These are phyloP conservation scores for Bruguiera sexangula DNA, from an alignment of 345 rosid genomes.

Conservation along the genomic window DNA sequence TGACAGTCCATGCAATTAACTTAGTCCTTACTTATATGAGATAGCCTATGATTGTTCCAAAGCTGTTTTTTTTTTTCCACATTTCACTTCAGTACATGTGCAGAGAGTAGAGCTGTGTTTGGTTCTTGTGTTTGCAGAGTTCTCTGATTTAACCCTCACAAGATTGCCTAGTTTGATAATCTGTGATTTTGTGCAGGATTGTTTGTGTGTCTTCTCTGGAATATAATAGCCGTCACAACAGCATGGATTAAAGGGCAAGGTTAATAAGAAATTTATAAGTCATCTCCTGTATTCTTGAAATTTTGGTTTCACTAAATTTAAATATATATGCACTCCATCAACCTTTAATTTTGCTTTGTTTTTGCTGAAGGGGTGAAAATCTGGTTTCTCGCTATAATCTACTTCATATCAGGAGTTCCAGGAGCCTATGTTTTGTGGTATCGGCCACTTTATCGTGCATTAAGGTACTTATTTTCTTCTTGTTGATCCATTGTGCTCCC, in stretches of 20 bases:
- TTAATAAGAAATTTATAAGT: conserved; percentile 22
- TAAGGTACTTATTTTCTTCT: conserved; percentile 45
- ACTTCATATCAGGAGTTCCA: conserved; percentile 91
- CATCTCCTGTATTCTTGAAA: background rate
- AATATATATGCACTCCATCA: background rate
- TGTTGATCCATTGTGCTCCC: background rate
- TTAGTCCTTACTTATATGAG: background rate
- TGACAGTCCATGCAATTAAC: background rate
- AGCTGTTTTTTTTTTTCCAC: background rate
- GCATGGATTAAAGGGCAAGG: conserved; percentile 91
- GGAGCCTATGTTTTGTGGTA: conserved; percentile 53
- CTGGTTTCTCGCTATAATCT: conserved; percentile 92
- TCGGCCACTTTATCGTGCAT: conserved; percentile 94
- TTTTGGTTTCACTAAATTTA: background rate
- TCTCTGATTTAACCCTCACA: background rate
- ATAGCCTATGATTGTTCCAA: background rate
- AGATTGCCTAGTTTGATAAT: background rate
- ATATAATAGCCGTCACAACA: conserved; percentile 66
- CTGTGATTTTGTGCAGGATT: conserved; percentile 52
- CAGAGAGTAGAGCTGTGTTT: background rate
- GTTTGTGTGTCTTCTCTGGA: conserved; percentile 79
- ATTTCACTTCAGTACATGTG: background rate
- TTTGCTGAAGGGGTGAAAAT: conserved; percentile 64
- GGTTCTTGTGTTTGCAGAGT: background rate
- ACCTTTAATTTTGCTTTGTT: background rate